Evolutionary conservation across 208 protist species (phyloP).

Genomic region (Leishmania braziliensis): DNA sequence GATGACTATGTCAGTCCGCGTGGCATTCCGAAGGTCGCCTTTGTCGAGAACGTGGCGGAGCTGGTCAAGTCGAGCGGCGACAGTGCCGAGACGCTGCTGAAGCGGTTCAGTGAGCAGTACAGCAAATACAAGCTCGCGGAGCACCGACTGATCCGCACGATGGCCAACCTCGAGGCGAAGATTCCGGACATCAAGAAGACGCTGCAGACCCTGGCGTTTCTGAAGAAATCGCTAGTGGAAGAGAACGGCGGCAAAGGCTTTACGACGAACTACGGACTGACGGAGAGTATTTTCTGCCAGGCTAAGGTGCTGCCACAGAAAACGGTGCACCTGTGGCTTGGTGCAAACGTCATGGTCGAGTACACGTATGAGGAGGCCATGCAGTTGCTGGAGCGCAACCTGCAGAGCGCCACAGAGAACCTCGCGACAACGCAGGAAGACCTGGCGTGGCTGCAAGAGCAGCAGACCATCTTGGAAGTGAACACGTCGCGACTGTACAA

Average conservation of each 20-base stretch:
- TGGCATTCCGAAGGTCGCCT: conserved; percentile 85
- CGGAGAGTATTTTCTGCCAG: conserved; percentile 89
- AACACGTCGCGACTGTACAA: conserved; percentile 96
- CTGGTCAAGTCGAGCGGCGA: conserved; percentile 79
- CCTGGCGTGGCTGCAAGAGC: conserved; percentile 95
- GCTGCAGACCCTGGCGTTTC: conserved; percentile 83
- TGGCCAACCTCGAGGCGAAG: conserved; percentile 86
- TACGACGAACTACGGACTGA: conserved; percentile 87
- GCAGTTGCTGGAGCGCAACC: conserved; percentile 91
- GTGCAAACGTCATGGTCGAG: conserved; percentile 97
- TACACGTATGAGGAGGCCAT: conserved; percentile 96
- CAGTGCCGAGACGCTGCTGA: conserved; percentile 80
- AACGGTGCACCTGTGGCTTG: conserved; percentile 94
- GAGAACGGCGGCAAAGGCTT: conserved; percentile 41
- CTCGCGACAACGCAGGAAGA: conserved; percentile 92
- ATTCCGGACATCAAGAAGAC: conserved; percentile 94
- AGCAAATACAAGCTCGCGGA: conserved; percentile 95
- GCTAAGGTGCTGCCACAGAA: conserved; percentile 80
- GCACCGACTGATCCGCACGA: conserved; percentile 85
- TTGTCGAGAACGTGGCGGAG: conserved; percentile 82
- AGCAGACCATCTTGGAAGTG: conserved; percentile 96
- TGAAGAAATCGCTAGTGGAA: conserved; percentile 65
- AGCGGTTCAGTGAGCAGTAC: conserved; percentile 88
- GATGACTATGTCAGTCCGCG: conserved; percentile 89
- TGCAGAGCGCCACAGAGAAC: conserved; percentile 77